Evolutionary conservation across 2,329 filamentous ascomycete genomes (phyloP).

Genomic region (Chaetomium strumarium): DNA sequence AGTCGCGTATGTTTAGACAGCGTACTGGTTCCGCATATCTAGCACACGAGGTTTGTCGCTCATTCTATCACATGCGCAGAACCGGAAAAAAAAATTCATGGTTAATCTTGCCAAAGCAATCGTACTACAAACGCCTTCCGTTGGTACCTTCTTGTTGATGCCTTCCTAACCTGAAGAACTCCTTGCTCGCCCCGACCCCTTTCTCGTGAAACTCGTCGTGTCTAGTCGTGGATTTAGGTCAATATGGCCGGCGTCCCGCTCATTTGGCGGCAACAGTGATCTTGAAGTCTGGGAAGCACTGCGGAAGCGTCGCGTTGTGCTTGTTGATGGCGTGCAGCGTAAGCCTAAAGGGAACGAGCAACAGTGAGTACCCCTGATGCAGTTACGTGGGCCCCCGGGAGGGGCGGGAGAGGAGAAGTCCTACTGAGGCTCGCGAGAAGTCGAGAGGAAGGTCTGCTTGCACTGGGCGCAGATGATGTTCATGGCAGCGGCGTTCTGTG

Average conservation of each 20-base stretch:
- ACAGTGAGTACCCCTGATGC: neutral
- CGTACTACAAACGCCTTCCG: slow-evolving; percentile 12
- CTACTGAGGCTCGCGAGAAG: slow-evolving; percentile 65
- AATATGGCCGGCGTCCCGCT: neutral
- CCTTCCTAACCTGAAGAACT: neutral
- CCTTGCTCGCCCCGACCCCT: neutral
- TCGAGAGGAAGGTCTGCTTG: slow-evolving; percentile 75
- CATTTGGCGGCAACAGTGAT: slow-evolving; percentile 15
- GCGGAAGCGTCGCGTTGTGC: slow-evolving; percentile 64
- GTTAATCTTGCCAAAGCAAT: neutral
- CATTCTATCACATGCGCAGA: neutral
- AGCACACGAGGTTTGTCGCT: neutral
- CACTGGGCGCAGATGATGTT: slow-evolving; percentile 72
- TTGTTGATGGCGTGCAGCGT: slow-evolving; percentile 69
- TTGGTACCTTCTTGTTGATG: slow-evolving; percentile 3
- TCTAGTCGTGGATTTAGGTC: slow-evolving; percentile 6
- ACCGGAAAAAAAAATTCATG: neutral
- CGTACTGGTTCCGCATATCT: neutral
- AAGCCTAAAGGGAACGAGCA: slow-evolving; percentile 42
- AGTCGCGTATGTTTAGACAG: neutral
- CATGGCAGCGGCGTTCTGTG: slow-evolving; percentile 65
- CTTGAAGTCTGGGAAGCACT: slow-evolving; percentile 60
- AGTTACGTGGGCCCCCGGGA: neutral
- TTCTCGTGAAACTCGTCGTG: slow-evolving; percentile 14
- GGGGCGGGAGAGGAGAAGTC: slow-evolving; percentile 26